Conservation (phyloP, 306 rosid species). For the Alnus rubra region DNA sequence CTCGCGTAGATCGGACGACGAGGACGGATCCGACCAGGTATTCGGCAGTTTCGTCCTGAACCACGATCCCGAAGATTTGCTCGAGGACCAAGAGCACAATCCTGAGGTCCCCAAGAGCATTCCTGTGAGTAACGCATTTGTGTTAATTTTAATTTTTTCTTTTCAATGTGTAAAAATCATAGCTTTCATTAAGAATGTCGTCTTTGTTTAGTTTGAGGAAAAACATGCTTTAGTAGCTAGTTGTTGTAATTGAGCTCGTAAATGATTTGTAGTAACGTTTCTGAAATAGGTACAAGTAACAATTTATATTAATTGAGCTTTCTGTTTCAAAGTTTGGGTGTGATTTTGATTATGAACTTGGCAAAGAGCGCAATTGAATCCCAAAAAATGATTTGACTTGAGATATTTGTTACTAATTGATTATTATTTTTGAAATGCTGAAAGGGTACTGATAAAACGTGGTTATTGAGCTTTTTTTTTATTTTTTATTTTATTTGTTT, state of each 20-base stretch:
- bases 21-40: constrained; percentile 30
- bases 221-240: not conserved
- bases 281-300: not conserved
- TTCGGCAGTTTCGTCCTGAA: constrained; percentile 18
- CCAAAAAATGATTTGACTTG: not conserved
- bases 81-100: constrained; percentile 30
- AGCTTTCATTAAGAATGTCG: not conserved
- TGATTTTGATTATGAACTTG: not conserved
- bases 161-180: not conserved
- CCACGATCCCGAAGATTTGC: constrained; percentile 38
- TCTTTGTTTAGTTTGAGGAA: not conserved
- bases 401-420: not conserved
- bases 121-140: constrained; percentile 32
- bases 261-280: not conserved
- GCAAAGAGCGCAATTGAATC: not conserved
- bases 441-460: not conserved
- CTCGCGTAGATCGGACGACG: constrained; percentile 44
- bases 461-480: not conserved
- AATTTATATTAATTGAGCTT: not conserved
- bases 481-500: too few relatives aligned
- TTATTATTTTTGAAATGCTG: not conserved
- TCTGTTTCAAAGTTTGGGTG: too few relatives aligned
- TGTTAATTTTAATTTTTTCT: not conserved
- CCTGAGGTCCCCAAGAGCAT: constrained; percentile 42
- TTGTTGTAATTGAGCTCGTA: not conserved